Base-by-base conservation (phyloP, 768 basidiomycete species). In the Trichaptum fuscoviolaceum region DNA sequence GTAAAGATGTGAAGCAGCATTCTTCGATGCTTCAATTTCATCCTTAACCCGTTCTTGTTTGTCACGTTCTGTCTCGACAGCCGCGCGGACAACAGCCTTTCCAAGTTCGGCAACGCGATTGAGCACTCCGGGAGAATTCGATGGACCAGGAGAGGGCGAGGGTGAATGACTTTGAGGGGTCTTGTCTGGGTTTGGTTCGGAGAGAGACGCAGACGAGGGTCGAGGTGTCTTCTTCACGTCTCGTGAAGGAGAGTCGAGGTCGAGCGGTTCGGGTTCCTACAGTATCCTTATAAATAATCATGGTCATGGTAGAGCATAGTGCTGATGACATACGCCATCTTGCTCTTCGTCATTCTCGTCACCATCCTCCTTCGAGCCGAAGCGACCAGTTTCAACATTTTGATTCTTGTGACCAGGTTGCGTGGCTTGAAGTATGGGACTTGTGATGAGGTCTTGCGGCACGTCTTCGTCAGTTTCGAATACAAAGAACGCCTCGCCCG, bases 401-500 rank as follows among this genome's bases (percentile, higher is more conserved):
- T 72, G 58, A 70, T 70, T 75, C 64, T 67, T 69, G 72, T 67
- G 75, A 64, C 67, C 81, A 27, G 80, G 73, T 62, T 74, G 78
- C 2, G 88, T 88, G 9, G 91, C 86, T 68, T 88, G 82, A 17
- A 96, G 85, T 25, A 99, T 79, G 26, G 97, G 97, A 77, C 92
- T 94, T 0, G 97, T 99, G 69, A 95, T 91, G 68, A 99, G 86
- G 74, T 95, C 92, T 61, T 86, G 90, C 2, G 97, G 96, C 34
- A 99, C 89, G 67, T 98, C 95, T 52, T 90, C 93, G 57, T 96
- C 93, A 0, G 96, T 98, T 77, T 99, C 96, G 70, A 99, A 94
- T 57, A 99, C 91, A 73, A 99, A 99, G 83, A 99, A 99, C 0
- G 96, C 97, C 78, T 99, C 97, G 5, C 97, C 97, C 1, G 97